These are phyloP conservation scores for Cordyceps tenuipes DNA, from an alignment of 2,329 filamentous ascomycete species.

Conservation along the genomic window DNA sequence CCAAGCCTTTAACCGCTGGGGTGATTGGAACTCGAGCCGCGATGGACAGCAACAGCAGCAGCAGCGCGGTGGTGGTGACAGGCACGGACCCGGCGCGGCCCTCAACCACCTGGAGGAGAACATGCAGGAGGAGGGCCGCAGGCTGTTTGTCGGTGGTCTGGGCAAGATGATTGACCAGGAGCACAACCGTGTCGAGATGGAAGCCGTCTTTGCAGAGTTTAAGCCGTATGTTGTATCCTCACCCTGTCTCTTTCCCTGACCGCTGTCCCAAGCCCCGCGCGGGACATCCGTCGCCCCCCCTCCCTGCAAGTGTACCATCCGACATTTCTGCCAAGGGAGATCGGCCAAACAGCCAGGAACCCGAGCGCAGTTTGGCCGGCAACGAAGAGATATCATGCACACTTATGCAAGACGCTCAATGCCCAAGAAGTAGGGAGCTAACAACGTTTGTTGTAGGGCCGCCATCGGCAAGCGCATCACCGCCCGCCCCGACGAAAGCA, in stretches of 20 bases:
- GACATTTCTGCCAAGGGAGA: not conserved
- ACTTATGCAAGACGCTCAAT: not conserved
- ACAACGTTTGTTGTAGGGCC: constrained; percentile 12
- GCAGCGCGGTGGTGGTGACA: constrained; percentile 13
- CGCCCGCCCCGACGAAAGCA: constrained; percentile 44
- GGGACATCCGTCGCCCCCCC: not conserved
- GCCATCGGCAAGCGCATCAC: constrained; percentile 46
- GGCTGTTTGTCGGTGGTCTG: constrained; percentile 44
- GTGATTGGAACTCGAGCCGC: constrained; percentile 29
- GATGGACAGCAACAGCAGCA: not conserved
- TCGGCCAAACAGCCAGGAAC: too few relatives aligned
- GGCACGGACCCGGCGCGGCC: constrained; percentile 21
- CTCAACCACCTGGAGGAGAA: constrained; percentile 25
- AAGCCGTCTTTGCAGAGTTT: constrained; percentile 38
- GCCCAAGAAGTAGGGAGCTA: not conserved
- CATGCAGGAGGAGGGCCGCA: constrained; percentile 24
- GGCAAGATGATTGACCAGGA: constrained; percentile 40
- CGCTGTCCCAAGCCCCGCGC: not conserved
- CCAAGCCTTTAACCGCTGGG: constrained; percentile 33
- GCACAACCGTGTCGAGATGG: constrained; percentile 37
- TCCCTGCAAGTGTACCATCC: not conserved
- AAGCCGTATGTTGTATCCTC: constrained; percentile 26
- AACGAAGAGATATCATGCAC: not conserved
- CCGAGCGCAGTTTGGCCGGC: not conserved
- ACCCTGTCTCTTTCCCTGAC: too few relatives aligned